phyloP scores from a whole-genome alignment of 1,284 basidiomycete species.

The Puccinia polysora region DNA sequence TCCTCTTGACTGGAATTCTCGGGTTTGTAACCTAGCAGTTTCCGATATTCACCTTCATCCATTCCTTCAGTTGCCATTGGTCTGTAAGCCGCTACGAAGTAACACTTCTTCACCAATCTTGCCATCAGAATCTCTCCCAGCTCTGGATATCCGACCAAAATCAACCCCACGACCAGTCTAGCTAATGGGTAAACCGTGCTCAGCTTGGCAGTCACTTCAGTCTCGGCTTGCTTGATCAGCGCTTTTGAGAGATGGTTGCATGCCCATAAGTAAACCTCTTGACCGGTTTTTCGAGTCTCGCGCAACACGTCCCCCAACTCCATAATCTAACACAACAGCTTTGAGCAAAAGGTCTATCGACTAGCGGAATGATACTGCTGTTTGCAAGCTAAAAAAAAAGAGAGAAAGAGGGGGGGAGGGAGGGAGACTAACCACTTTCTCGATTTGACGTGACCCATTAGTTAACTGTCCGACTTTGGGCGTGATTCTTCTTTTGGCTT shows the following conservation, averaged over 20 bases:
- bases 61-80: slow-evolving; percentile 54
- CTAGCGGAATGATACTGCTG: slow-evolving; percentile 47
- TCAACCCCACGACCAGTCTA: slow-evolving; percentile 66
- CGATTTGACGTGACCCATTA: slow-evolving; percentile 67
- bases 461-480: slow-evolving; percentile 89
- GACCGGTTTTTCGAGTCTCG: slow-evolving; percentile 51
- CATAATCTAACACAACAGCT: slow-evolving; percentile 32
- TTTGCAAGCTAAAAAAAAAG: not conserved
- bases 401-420: not conserved
- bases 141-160: slow-evolving; percentile 59
- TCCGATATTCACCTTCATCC: slow-evolving; percentile 61
- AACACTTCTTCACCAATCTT: slow-evolving; percentile 74
- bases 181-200: slow-evolving; percentile 72
- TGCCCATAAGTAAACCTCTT: slow-evolving; percentile 66
- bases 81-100: slow-evolving; percentile 57
- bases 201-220: slow-evolving; percentile 58
- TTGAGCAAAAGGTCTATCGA: slow-evolving; percentile 64
- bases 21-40: slow-evolving; percentile 65
- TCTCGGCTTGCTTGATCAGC: slow-evolving; percentile 86
- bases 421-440: slow-evolving; percentile 63
- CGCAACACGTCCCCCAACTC: slow-evolving; percentile 22
- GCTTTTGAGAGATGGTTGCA: slow-evolving; percentile 82
- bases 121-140: slow-evolving; percentile 76
- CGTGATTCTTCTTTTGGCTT: slow-evolving; percentile 74
- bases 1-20: slow-evolving; percentile 55